Conservation (phyloP, 257 asterid genomes). For the Plantago major region DNA sequence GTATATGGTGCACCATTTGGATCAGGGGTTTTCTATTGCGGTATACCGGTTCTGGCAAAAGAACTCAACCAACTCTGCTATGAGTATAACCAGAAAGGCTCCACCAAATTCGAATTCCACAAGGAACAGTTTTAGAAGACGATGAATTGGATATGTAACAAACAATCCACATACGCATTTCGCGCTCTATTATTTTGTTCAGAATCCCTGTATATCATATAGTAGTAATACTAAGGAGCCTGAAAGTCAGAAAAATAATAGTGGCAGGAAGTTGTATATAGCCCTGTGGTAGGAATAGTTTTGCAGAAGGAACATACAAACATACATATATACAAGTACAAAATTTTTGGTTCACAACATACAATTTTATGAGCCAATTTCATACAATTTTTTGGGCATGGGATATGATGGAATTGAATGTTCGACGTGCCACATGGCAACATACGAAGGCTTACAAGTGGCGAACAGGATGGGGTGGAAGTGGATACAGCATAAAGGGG, state of each 20-base stretch:
- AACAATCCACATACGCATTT: slow-evolving; percentile 10
- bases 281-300: slow-evolving; percentile 26
- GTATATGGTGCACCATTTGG: neutral
- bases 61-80: slow-evolving; percentile 79
- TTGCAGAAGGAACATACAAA: slow-evolving; percentile 21
- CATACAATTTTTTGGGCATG: slow-evolving; percentile 25
- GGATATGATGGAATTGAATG: neutral
- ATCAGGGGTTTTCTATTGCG: slow-evolving; percentile 92
- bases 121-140: slow-evolving; percentile 72
- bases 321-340: slow-evolving; percentile 17
- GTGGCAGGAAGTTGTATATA: slow-evolving; percentile 29
- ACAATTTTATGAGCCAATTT: slow-evolving; percentile 23
- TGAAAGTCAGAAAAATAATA: neutral
- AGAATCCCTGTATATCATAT: slow-evolving; percentile 11
- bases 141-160: slow-evolving; percentile 6
- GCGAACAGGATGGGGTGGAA: slow-evolving; percentile 8
- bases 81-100: slow-evolving; percentile 80
- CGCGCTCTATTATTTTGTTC: slow-evolving; percentile 19
- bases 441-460: too few species aligned
- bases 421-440: slow-evolving; percentile 7
- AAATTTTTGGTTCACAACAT: slow-evolving; percentile 17
- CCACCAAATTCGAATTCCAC: slow-evolving; percentile 92
- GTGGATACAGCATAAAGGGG: slow-evolving; percentile 23
- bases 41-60: slow-evolving; percentile 82
- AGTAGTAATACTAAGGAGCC: slow-evolving; percentile 6